A percentile compares a stretch with the other conserved stretches of the same genome.
Conservation (phyloP, 2,329 filamentous ascomycete genomes). For the Colletotrichum eremochloae region DNA sequence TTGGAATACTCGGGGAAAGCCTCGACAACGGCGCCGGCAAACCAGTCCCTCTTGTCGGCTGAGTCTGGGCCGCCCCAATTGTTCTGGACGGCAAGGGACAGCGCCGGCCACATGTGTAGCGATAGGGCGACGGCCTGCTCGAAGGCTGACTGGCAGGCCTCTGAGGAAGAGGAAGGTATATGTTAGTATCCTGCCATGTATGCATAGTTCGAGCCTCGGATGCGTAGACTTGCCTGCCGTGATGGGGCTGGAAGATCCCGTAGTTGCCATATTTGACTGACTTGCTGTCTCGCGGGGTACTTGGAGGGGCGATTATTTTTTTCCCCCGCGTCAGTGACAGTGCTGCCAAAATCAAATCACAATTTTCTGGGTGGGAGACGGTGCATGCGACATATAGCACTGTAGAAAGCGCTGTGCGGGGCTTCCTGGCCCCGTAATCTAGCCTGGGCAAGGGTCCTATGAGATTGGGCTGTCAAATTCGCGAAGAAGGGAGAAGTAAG, state of each 20-base stretch:
- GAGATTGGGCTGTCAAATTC: constrained; percentile 27
- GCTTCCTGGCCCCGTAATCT: constrained; percentile 6
- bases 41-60: constrained; percentile 94
- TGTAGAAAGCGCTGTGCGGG: constrained; percentile 29
- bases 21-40: constrained; percentile 88
- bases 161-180: neutral
- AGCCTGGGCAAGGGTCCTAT: constrained; percentile 30
- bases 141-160: constrained; percentile 70
- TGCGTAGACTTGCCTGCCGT: constrained; percentile 32
- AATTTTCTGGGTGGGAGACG: constrained; percentile 24
- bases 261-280: constrained; percentile 40
- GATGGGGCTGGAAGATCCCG: constrained; percentile 30
- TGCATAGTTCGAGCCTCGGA: neutral
- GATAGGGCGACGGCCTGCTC: constrained; percentile 89
- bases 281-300: constrained; percentile 36
- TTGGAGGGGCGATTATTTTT: constrained; percentile 35
- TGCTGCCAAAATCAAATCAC: constrained; percentile 34
- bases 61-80: constrained; percentile 89
- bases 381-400: constrained; percentile 34
- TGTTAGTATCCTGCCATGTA: constrained; percentile 2
- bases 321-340: constrained; percentile 14
- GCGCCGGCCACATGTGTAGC: constrained; percentile 88
- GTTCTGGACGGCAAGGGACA: constrained; percentile 88
- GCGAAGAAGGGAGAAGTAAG: constrained; percentile 6
- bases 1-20: constrained; percentile 78